These are phyloP conservation scores for Acer yangbiense DNA, from an alignment of 345 rosid genomes.

Conservation along the genomic window DNA sequence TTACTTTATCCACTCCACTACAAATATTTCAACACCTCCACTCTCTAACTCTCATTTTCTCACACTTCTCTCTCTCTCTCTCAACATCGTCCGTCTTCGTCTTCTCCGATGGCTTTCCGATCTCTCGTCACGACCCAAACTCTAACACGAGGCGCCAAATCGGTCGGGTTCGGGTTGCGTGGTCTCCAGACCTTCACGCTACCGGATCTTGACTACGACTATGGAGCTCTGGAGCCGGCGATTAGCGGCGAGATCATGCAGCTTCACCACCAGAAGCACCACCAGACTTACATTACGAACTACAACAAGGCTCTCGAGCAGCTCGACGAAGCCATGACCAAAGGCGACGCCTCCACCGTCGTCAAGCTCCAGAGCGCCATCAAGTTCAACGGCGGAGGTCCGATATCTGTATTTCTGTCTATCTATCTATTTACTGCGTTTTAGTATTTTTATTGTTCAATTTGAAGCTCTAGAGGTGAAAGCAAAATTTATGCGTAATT, in stretches of 20 bases:
- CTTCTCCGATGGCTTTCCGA: conserved; percentile 65
- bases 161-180: conserved; percentile 31
- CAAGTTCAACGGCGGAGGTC: conserved; percentile 98
- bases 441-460: background rate
- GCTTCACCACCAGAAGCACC: conserved; percentile 98
- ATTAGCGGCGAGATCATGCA: conserved; percentile 95
- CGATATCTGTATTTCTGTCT: background rate
- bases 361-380: conserved; percentile 83
- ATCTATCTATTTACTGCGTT: background rate
- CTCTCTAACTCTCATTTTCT: background rate
- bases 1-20: no score
- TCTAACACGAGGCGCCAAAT: conserved; percentile 31
- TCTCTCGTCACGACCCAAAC: conserved; percentile 40
- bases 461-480: background rate
- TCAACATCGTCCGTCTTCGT: no score
- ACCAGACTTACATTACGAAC: conserved; percentile 85
- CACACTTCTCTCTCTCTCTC: background rate
- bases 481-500: no score
- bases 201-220: conserved; percentile 91
- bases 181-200: conserved; percentile 69
- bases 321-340: conserved; percentile 64
- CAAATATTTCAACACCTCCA: no score
- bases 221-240: conserved; percentile 86
- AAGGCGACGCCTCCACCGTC: conserved; percentile 66
- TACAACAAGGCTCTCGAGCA: conserved; percentile 86